Percentiles rank a stretch among this genome's conserved stretches.
These are phyloP conservation scores for Syzygium malaccense DNA, from an alignment of 441 rosid genomes.

Conservation along the genomic window DNA sequence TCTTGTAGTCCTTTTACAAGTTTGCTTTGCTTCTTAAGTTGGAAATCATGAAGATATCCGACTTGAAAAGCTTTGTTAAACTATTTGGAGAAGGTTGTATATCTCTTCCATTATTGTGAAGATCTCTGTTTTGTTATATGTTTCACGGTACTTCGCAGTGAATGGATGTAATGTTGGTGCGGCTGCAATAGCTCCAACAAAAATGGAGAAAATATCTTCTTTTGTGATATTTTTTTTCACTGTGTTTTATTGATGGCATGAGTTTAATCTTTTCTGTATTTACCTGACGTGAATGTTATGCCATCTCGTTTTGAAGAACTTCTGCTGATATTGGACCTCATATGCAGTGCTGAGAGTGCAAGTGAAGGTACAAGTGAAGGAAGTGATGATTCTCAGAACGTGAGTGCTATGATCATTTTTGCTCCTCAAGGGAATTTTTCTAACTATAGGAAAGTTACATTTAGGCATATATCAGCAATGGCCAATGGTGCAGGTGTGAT, in stretches of 20 bases:
- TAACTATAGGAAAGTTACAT: neutral
- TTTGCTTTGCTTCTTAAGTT: neutral
- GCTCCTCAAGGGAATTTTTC: neutral
- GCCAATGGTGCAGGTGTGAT: neutral
- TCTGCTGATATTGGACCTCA: slow-evolving; percentile 20
- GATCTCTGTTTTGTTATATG: neutral
- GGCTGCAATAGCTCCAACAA: no score
- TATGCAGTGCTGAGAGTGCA: slow-evolving; percentile 71
- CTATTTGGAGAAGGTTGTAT: neutral
- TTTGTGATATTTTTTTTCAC: neutral
- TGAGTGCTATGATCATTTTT: slow-evolving; percentile 23
- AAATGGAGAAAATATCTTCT: neutral
- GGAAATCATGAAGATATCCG: neutral
- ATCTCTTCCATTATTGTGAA: neutral
- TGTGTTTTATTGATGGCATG: neutral
- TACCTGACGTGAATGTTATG: neutral
- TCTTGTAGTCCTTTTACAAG: neutral
- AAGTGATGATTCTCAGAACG: slow-evolving; percentile 86
- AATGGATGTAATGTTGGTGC: neutral
- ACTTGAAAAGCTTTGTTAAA: neutral
- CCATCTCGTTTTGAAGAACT: neutral
- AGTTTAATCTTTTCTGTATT: neutral
- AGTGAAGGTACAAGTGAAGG: slow-evolving; percentile 97
- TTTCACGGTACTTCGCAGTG: neutral
- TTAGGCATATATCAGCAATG: neutral